Evolutionary conservation across 2,329 filamentous ascomycete genomes (phyloP).

Genomic region (Sclerotinia subarctica): DNA sequence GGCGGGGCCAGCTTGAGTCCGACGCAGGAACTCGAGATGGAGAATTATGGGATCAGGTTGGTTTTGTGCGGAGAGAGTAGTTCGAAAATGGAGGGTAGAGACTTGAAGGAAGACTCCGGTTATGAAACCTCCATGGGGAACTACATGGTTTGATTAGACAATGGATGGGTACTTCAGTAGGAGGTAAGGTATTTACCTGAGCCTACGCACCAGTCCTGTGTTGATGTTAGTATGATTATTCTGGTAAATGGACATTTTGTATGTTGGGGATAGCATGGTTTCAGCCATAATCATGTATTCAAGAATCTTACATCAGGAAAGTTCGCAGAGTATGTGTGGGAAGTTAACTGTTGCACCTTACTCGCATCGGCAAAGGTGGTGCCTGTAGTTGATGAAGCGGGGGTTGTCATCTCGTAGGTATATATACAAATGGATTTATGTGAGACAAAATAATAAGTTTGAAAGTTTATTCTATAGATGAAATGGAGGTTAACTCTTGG

Average conservation of each 20-base stretch:
- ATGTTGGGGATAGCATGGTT: neutral
- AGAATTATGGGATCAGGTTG: slow-evolving; percentile 62
- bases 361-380: slow-evolving; percentile 42
- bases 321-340: slow-evolving; percentile 56
- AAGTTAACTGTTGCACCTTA: slow-evolving; percentile 46
- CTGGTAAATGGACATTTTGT: neutral
- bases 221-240: neutral
- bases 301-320: slow-evolving; percentile 42
- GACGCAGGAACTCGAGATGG: slow-evolving; percentile 63
- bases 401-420: slow-evolving; percentile 3
- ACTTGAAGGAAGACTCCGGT: slow-evolving; percentile 60
- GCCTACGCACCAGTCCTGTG: slow-evolving; percentile 60
- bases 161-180: slow-evolving; percentile 13
- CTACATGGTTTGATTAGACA: slow-evolving; percentile 41
- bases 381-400: slow-evolving; percentile 2
- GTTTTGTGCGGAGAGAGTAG: slow-evolving; percentile 54
- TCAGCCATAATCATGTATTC: neutral
- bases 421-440: neutral
- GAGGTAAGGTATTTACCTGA: slow-evolving; percentile 46
- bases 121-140: slow-evolving; percentile 70
- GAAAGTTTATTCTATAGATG: neutral
- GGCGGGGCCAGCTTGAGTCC: slow-evolving; percentile 57
- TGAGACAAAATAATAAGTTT: neutral
- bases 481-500: neutral
- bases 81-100: slow-evolving; percentile 56